Evolutionary conservation across 306 rosid genomes (phyloP), one percentile per base, ranked within the genome.

Genomic region (Quercus glauca): DNA sequence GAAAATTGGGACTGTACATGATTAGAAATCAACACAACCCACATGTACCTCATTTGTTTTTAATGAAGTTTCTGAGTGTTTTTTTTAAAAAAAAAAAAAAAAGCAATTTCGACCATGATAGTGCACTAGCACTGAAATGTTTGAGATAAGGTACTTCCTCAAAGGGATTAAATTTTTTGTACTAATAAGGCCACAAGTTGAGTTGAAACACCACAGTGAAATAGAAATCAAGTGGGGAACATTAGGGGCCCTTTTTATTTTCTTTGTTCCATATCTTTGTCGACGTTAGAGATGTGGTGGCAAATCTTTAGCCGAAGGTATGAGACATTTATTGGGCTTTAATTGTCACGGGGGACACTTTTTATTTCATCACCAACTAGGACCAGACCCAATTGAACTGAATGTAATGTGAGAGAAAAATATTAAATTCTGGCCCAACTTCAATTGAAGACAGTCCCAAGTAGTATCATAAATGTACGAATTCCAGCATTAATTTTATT

Each of bases 11-110:
- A 18, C 21, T 35, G 31, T 25, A 1, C 58, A 14, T 60, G 37
- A 61, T 71, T 71, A 28, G 52, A 72, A 23, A 72, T 29, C 49
- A 51, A 45, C 43, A 68, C 15, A 63, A 35, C 78, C 51, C 64
- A 76, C 28, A 31, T 49, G 80, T 80, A 78, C 1, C 59, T 74
- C 64, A 52, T 80, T 31, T 9, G 25, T n/a, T 68, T 68, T 68
- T n/a, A 35, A 9, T 19, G 18, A 67, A 67, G 52, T 68, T 68
- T 41, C 11, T 37, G 2, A 5, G 37, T 33, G 37, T 63, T 61
- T 33, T 33, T 33, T 5, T 29, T 29, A 29, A 28, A 29, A 31
- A 31, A 2, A 35, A 29, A 28, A 29, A 31, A 31, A 2, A 35
- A 35, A 35, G 43, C 43, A 63, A 63, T 28, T 26, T 63, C 14